Evolutionary conservation across 2,329 filamentous ascomycete species (phyloP).

Genomic region (Pseudogymnoascus sp.): DNA sequence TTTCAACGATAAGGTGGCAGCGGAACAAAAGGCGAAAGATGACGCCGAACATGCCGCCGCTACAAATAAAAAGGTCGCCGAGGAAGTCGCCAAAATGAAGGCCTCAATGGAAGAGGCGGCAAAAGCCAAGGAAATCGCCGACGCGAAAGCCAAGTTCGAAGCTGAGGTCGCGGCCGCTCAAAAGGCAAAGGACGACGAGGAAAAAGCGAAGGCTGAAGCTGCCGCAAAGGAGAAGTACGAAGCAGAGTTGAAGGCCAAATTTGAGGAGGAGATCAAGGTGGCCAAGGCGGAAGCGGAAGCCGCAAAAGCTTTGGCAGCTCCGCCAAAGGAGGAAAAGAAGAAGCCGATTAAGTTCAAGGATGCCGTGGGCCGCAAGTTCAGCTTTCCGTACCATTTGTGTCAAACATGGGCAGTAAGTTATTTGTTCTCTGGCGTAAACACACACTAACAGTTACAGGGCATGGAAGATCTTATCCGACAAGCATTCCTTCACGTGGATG

Average conservation of each 20-base stretch:
- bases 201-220: constrained; percentile 15
- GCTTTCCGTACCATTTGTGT: constrained; percentile 81
- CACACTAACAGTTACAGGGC: constrained; percentile 44
- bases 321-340: constrained; percentile 37
- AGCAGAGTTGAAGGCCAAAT: constrained; percentile 25
- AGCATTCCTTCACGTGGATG: constrained; percentile 71
- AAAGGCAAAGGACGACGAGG: constrained; percentile 30
- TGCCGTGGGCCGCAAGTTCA: constrained; percentile 83
- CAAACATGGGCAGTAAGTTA: constrained; percentile 69
- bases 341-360: constrained; percentile 83
- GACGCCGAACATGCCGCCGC: constrained; percentile 41
- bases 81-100: constrained; percentile 38
- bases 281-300: constrained; percentile 31
- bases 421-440: background rate
- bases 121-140: constrained; percentile 36
- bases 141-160: constrained; percentile 39
- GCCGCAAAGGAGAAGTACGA: constrained; percentile 9
- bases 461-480: constrained; percentile 84
- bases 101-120: constrained; percentile 44
- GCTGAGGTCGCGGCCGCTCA: constrained; percentile 40
- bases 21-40: constrained; percentile 36
- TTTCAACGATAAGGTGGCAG: constrained; percentile 20
- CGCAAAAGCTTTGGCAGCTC: constrained; percentile 29
- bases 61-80: constrained; percentile 33
- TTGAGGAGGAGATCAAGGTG: constrained; percentile 23